phyloP scores from a whole-genome alignment of 768 basidiomycete species.

The Rhizopogon sp. region DNA sequence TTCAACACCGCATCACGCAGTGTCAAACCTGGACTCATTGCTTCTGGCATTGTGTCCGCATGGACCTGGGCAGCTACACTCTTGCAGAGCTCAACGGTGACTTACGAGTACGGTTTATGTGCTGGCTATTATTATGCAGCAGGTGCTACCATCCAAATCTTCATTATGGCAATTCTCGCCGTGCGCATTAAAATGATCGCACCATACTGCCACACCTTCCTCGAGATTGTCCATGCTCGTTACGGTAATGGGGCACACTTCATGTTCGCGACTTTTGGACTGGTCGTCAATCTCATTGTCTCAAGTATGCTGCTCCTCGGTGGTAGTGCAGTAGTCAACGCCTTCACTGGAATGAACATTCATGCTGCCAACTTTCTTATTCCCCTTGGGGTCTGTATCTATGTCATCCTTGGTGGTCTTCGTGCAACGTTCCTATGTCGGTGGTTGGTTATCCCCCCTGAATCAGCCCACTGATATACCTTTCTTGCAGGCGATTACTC shows the following conservation, averaged over 20 bases:
- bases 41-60: constrained; percentile 19
- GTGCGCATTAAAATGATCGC: constrained; percentile 29
- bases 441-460: neutral
- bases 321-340: constrained; percentile 32
- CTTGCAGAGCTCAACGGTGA: constrained; percentile 25
- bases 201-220: constrained; percentile 30
- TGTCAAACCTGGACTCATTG: constrained; percentile 13
- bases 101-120: constrained; percentile 22
- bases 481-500: constrained; percentile 19
- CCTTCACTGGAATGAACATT: constrained; percentile 35
- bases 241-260: constrained; percentile 24
- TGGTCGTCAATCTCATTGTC: constrained; percentile 27
- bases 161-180: constrained; percentile 20
- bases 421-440: constrained; percentile 28
- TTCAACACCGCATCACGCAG: constrained; percentile 24
- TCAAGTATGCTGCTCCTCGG: constrained; percentile 32
- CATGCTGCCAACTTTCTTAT: constrained; percentile 36
- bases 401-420: constrained; percentile 31
- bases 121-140: constrained; percentile 24
- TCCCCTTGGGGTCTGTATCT: constrained; percentile 35
- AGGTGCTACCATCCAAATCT: constrained; percentile 23
- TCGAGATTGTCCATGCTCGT: constrained; percentile 29
- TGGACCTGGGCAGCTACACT: constrained; percentile 29
- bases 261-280: constrained; percentile 19
- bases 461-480: neutral